Conservation (phyloP, 1,139 yeast genomes). For the Debaryomycetaceae sp. region DNA sequence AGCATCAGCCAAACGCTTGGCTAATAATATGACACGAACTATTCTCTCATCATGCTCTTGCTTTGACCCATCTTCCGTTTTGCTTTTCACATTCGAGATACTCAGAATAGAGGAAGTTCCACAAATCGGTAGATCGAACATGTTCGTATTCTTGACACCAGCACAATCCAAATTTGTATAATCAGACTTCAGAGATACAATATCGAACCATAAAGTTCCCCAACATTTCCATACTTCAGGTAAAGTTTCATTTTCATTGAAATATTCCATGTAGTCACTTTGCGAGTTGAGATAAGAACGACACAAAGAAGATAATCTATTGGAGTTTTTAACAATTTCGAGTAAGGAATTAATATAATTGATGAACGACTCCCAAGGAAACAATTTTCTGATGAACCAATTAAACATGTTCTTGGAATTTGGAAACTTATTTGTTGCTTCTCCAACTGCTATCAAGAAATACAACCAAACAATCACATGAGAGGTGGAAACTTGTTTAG, state of each 20-base stretch:
- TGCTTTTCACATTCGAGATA: constrained; percentile 19
- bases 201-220: constrained; percentile 81
- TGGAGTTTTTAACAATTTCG: constrained; percentile 27
- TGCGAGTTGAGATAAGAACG: constrained; percentile 30
- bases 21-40: constrained; percentile 48
- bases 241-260: constrained; percentile 55
- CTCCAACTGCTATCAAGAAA: constrained; percentile 60
- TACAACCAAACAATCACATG: constrained; percentile 72
- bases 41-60: constrained; percentile 37
- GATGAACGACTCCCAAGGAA: constrained; percentile 68
- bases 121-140: constrained; percentile 64
- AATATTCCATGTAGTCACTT: constrained; percentile 33
- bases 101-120: constrained; percentile 47
- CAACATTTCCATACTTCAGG: constrained; percentile 83
- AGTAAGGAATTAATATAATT: constrained; percentile 57
- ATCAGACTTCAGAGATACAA: constrained; percentile 46
- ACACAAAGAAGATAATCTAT: constrained; percentile 21
- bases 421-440: constrained; percentile 49
- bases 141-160: constrained; percentile 52
- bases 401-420: constrained; percentile 46
- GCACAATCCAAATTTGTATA: constrained; percentile 50
- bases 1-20: constrained; percentile 47
- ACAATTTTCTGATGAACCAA: constrained; percentile 50
- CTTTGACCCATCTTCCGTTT: constrained; percentile 7
- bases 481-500: constrained; percentile 64